Evolutionary conservation across 2,329 filamentous ascomycete species (phyloP).

Genomic region (Penicillium rolfsii): DNA sequence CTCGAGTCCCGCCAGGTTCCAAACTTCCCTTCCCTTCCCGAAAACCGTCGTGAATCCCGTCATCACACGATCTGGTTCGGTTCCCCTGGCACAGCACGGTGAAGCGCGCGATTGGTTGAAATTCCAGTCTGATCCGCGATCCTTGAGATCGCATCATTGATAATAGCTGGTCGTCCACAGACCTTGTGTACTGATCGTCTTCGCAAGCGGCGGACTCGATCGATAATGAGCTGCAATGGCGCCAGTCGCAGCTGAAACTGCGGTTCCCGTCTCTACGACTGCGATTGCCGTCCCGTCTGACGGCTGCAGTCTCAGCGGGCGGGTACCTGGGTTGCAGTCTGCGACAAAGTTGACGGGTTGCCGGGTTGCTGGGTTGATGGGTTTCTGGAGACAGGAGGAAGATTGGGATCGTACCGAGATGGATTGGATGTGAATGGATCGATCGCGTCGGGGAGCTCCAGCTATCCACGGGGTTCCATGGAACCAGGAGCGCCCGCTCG

Average conservation of each 20-base stretch:
- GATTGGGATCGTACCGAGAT: not conserved
- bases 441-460: not conserved
- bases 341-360: slow-evolving; percentile 5
- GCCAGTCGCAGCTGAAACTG: not conserved
- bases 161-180: not conserved
- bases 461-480: slow-evolving; percentile 11
- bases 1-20: slow-evolving; percentile 17
- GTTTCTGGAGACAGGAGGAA: not conserved
- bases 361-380: not conserved
- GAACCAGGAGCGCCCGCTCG: slow-evolving; percentile 10
- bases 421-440: not conserved
- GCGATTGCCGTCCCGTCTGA: not conserved
- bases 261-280: not conserved
- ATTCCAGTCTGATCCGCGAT: slow-evolving; percentile 21
- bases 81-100: not conserved
- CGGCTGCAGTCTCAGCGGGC: slow-evolving; percentile 8
- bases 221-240: not conserved
- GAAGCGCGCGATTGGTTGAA: not conserved
- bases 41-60: slow-evolving; percentile 9
- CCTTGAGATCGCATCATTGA: not conserved
- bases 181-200: not conserved
- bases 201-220: not conserved
- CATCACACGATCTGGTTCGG: slow-evolving; percentile 1
- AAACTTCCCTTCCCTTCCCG: slow-evolving; percentile 4
- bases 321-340: slow-evolving; percentile 13